phyloP scores from a whole-genome alignment of 257 asterid genomes.

The Haberlea rhodopensis region DNA sequence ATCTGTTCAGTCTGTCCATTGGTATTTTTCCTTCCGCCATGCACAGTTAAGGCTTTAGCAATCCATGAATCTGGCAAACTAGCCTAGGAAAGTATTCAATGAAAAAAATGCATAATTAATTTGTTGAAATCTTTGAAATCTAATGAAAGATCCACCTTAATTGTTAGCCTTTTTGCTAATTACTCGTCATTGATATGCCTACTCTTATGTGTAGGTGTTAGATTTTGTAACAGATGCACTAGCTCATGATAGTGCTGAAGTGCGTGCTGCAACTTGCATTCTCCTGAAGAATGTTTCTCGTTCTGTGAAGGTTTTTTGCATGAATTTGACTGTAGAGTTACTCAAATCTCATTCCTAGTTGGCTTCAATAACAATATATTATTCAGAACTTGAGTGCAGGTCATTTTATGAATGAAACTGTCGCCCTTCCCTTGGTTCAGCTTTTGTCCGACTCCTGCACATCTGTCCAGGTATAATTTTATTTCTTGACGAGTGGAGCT shows the following conservation, averaged over 20 bases:
- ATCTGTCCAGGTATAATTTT: conserved; percentile 64
- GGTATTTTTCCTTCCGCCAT: no score
- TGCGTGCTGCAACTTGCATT: conserved; percentile 82
- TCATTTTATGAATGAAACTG: conserved; percentile 54
- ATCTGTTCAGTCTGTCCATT: conserved; percentile 5
- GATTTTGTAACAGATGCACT: conserved; percentile 53
- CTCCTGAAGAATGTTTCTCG: conserved; percentile 80
- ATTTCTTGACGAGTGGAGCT: conserved; percentile 12
- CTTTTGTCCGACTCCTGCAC: conserved; percentile 59
- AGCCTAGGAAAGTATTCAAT: conserved; percentile 2
- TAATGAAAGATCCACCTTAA: conserved; percentile 9
- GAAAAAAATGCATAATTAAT: conserved; percentile 8
- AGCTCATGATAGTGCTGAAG: conserved; percentile 63
- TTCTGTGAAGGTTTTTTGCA: conserved; percentile 69
- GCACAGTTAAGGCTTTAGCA: no score
- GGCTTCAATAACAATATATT: conserved; percentile 34
- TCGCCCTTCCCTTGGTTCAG: conserved; percentile 62
- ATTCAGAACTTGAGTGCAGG: conserved; percentile 86
- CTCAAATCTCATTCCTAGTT: conserved; percentile 12
- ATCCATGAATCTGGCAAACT: no score
- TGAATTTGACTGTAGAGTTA: conserved; percentile 17
- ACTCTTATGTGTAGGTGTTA: conserved; percentile 52
- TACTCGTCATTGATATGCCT: conserved; percentile 4
- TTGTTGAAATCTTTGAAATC: conserved; percentile 5
- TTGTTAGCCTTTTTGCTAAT: conserved; percentile 2